Evolutionary conservation across 2,329 filamentous ascomycete species (phyloP).

Genomic region (Rhinocladiella mackenziei): DNA sequence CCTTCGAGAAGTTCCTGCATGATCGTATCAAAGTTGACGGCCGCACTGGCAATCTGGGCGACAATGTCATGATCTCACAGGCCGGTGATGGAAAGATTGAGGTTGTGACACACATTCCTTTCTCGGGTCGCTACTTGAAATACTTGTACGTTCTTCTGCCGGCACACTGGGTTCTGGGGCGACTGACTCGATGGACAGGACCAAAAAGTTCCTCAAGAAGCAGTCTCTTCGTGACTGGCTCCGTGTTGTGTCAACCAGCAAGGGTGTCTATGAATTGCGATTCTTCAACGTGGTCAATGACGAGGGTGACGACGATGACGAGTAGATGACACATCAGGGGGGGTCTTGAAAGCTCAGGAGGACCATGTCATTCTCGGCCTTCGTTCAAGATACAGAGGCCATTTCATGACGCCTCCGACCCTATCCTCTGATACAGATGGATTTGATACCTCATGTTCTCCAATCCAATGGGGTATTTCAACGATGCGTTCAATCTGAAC

Average conservation of each 20-base stretch:
- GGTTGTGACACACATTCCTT: conserved; percentile 94
- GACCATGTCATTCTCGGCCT: no score
- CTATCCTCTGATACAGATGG: conserved; percentile 64
- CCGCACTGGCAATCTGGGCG: conserved; percentile 96
- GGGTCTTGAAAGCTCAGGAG: no score
- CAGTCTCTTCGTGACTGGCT: conserved; percentile 99
- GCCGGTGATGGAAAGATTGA: conserved; percentile 95
- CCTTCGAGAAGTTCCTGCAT: conserved; percentile 99
- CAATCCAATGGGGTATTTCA: conserved; percentile 77
- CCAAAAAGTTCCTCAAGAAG: conserved; percentile 99
- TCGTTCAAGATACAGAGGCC: no score
- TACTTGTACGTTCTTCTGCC: conserved; percentile 70
- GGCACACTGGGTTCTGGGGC: neutral
- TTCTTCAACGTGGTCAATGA: conserved; percentile 99
- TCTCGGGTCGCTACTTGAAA: conserved; percentile 99
- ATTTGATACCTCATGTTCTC: conserved; percentile 96
- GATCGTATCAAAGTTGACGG: conserved; percentile 99
- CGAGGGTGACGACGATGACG: conserved; percentile 95
- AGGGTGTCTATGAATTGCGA: conserved; percentile 98
- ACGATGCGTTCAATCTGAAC: conserved; percentile 66
- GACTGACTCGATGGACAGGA: conserved; percentile 52
- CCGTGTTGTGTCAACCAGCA: conserved; percentile 94
- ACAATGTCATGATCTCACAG: conserved; percentile 85
- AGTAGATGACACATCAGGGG: conserved; percentile 62
- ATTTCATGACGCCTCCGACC: neutral